Conservation (phyloP, 2,329 filamentous ascomycete genomes). For the Neonectria coccinea region DNA sequence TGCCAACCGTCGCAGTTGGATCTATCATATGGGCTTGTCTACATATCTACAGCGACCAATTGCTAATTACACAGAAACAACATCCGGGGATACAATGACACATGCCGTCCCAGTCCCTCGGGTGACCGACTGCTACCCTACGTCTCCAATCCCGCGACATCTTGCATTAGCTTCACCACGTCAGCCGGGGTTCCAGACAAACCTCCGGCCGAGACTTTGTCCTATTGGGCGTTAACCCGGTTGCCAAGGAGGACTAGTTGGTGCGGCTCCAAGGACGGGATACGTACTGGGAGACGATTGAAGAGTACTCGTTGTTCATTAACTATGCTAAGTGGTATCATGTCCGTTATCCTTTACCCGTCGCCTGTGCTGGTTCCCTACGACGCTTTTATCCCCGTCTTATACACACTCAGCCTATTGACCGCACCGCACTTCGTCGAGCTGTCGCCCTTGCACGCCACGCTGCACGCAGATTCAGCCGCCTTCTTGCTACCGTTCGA, state of each 20-base stretch:
- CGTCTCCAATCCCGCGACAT: neutral
- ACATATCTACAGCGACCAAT: no score
- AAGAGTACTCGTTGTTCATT: no score
- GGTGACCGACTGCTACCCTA: neutral
- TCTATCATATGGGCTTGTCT: no score
- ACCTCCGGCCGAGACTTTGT: no score
- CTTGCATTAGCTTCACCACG: neutral
- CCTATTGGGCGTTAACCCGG: no score
- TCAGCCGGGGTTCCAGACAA: neutral
- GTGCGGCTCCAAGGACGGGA: no score
- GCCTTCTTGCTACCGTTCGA: conserved; percentile 33
- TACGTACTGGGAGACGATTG: no score
- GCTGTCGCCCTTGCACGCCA: conserved; percentile 34
- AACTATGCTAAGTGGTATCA: neutral
- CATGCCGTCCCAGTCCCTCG: neutral
- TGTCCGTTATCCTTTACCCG: neutral
- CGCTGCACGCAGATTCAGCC: conserved; percentile 24
- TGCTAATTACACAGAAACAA: no score
- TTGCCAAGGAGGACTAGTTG: no score
- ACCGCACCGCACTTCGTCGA: conserved; percentile 31
- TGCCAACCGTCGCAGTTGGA: no score
- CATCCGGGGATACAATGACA: no score
- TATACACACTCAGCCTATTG: conserved; percentile 36
- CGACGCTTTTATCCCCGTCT: neutral
- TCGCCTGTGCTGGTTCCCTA: neutral